A percentile compares a stretch with the other conserved stretches of the same genome.
phyloP scores from a whole-genome alignment of 345 rosid species.

The Bretschneidera sinensis region DNA sequence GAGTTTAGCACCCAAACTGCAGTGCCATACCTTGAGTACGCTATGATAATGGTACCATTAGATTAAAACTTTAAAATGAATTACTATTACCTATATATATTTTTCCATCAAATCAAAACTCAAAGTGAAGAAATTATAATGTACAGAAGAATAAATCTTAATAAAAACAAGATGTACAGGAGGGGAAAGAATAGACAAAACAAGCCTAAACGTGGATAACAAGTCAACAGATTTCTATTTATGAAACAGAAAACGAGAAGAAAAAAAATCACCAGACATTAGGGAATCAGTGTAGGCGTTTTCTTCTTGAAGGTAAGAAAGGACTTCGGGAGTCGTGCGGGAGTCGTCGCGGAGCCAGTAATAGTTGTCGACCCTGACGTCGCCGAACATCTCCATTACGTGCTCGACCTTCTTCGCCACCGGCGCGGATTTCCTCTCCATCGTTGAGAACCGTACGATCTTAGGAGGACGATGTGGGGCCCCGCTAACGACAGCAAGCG shows the following conservation, averaged over 20 bases:
- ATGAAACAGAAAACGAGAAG: background rate
- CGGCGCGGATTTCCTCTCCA: slow-evolving; percentile 43
- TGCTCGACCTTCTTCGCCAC: slow-evolving; percentile 77
- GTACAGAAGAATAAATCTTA: too few relatives aligned
- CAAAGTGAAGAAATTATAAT: too few relatives aligned
- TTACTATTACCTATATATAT: too few relatives aligned
- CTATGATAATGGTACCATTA: too few relatives aligned
- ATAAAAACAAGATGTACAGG: too few relatives aligned
- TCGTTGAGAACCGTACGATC: slow-evolving; percentile 21
- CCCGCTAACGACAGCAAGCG: background rate
- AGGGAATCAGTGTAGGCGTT: slow-evolving; percentile 50
- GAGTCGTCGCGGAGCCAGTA: slow-evolving; percentile 98
- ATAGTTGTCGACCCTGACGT: slow-evolving; percentile 68
- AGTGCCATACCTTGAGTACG: background rate
- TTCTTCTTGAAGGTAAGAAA: slow-evolving; percentile 64
- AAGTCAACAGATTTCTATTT: background rate
- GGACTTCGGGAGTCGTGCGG: slow-evolving; percentile 54
- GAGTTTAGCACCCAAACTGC: background rate
- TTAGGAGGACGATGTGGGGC: background rate
- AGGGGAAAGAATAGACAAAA: too few relatives aligned
- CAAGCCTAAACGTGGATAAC: background rate
- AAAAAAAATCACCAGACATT: slow-evolving; percentile 49
- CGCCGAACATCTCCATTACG: slow-evolving; percentile 75
- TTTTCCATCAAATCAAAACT: too few relatives aligned
- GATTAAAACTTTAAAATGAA: too few relatives aligned